Evolutionary conservation across 139 green algal genomes (phyloP).

Genomic region (Tetraselmis striata): DNA sequence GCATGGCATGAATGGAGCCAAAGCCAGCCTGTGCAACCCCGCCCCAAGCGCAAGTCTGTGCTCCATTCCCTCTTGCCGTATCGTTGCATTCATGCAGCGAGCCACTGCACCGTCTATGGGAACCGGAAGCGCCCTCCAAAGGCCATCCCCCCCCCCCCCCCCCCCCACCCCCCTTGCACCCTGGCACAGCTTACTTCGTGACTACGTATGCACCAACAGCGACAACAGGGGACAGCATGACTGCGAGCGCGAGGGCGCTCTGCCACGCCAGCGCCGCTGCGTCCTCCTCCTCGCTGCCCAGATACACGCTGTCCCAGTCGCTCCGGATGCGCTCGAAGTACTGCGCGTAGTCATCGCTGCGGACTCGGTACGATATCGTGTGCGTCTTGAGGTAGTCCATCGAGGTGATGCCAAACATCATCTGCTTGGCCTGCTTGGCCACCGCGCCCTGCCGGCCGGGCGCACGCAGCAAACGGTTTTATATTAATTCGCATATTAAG

Average conservation of each 20-base stretch:
- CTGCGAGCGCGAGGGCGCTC: neutral
- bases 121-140: too few relatives aligned
- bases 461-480: neutral
- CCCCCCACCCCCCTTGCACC: neutral
- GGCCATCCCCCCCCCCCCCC: too few relatives aligned
- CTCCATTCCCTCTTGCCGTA: too few relatives aligned
- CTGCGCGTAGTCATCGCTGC: neutral
- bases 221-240: neutral
- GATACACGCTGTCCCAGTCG: conserved; percentile 14
- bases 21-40: too few relatives aligned
- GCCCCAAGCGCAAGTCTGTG: too few relatives aligned
- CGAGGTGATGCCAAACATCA: conserved; percentile 74
- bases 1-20: too few relatives aligned
- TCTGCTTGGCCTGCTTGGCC: conserved; percentile 52
- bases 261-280: neutral
- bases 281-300: conserved; percentile 16
- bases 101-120: too few relatives aligned
- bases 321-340: conserved; percentile 31
- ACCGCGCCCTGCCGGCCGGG: conserved; percentile 30
- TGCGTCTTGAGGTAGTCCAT: conserved; percentile 49
- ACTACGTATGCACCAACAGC: neutral
- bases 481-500: too few relatives aligned
- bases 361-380: conserved; percentile 12
- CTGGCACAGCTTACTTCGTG: neutral
- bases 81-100: too few relatives aligned